Percentiles rank a stretch among this genome's conserved stretches.
These are phyloP conservation scores for Epichloe glyceriae DNA, from an alignment of 2,329 filamentous ascomycete species.

Conservation along the genomic window DNA sequence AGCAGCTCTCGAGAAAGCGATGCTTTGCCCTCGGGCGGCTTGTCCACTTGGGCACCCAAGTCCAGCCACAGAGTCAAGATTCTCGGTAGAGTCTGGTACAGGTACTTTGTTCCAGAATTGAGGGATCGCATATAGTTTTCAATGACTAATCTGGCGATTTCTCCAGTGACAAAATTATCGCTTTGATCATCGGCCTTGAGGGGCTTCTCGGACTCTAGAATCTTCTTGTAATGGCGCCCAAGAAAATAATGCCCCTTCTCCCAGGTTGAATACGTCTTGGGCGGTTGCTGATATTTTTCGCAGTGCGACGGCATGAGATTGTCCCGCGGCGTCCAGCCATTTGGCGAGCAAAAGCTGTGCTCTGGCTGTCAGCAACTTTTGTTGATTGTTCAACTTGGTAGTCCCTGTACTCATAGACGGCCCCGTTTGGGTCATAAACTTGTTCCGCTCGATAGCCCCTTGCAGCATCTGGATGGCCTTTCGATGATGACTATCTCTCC, in stretches of 20 bases:
- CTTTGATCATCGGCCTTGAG: conserved; percentile 66
- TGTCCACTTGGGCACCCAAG: conserved; percentile 63
- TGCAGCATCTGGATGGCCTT: conserved; percentile 90
- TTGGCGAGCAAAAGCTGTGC: conserved; percentile 85
- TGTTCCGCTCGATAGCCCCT: conserved; percentile 68
- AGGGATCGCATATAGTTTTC: conserved; percentile 87
- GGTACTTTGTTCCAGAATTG: conserved; percentile 82
- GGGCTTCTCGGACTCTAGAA: conserved; percentile 76
- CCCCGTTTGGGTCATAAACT: conserved; percentile 46
- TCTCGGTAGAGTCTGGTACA: conserved; percentile 87
- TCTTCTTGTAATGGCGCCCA: conserved; percentile 92
- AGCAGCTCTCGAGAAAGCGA: conserved; percentile 39
- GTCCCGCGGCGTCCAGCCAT: conserved; percentile 91
- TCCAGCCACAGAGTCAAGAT: conserved; percentile 91
- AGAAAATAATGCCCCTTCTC: conserved; percentile 97
- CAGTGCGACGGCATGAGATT: conserved; percentile 72
- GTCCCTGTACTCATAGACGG: conserved; percentile 20
- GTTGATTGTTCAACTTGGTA: conserved; percentile 31
- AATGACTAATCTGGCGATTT: conserved; percentile 76
- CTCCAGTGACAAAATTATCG: conserved; percentile 64
- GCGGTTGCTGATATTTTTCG: conserved; percentile 70
- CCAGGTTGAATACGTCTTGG: conserved; percentile 60
- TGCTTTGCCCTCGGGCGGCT: conserved; percentile 41
- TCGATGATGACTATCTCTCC: conserved; percentile 84
- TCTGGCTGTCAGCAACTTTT: conserved; percentile 53